Percentiles rank a stretch among this genome's conserved stretches.
Evolutionary conservation across 371 early-diverging fungal species (phyloP).

Genomic region (Rhizopus stolonifer): DNA sequence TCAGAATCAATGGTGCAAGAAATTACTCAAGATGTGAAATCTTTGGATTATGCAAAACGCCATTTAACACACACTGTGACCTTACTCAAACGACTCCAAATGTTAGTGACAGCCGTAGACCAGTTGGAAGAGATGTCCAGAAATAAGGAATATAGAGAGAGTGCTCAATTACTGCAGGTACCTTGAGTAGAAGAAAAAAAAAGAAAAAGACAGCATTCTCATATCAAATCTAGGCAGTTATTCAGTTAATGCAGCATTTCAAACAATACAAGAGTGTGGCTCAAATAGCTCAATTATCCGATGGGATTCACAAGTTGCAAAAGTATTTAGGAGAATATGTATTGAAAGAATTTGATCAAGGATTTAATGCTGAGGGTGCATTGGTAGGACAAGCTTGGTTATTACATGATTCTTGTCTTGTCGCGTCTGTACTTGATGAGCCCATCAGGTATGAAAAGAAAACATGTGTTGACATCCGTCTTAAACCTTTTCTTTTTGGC

Average conservation of each 20-base stretch:
- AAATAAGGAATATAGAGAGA: slow-evolving; percentile 73
- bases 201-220: too few relatives aligned
- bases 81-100: slow-evolving; percentile 81
- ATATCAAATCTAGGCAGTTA: slow-evolving; percentile 79
- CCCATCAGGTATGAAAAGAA: slow-evolving; percentile 58
- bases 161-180: slow-evolving; percentile 78
- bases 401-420: slow-evolving; percentile 77
- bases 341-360: slow-evolving; percentile 63
- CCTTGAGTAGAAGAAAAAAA: too few relatives aligned
- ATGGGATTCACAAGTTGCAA: slow-evolving; percentile 63
- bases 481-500: background rate
- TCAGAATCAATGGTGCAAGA: slow-evolving; percentile 90
- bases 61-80: slow-evolving; percentile 84
- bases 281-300: slow-evolving; percentile 71
- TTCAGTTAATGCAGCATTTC: slow-evolving; percentile 78
- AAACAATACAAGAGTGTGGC: slow-evolving; percentile 71
- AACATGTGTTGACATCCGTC: background rate
- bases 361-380: slow-evolving; percentile 53
- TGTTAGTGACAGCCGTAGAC: slow-evolving; percentile 84
- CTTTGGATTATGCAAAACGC: slow-evolving; percentile 89
- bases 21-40: slow-evolving; percentile 94
- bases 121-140: slow-evolving; percentile 70
- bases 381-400: slow-evolving; percentile 49
- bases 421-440: slow-evolving; percentile 71
- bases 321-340: slow-evolving; percentile 70